A percentile compares a stretch with the other conserved stretches of the same genome.
Evolutionary conservation across 1,284 basidiomycete species (phyloP).

Genomic region (Ganoderma lingzhi): DNA sequence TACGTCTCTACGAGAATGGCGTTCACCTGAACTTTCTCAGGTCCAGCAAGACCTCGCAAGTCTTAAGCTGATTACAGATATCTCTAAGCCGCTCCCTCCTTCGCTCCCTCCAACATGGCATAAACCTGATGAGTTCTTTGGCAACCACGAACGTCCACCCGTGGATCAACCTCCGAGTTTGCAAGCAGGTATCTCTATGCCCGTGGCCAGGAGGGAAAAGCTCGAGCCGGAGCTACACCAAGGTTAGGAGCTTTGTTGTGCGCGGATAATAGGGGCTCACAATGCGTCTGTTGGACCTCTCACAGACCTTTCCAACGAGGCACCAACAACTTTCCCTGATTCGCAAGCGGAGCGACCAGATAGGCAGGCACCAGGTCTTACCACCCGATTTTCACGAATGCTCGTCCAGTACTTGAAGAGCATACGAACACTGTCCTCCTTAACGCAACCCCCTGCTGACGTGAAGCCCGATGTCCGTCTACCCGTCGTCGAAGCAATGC

Average conservation of each 20-base stretch:
- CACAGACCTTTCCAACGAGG: neutral
- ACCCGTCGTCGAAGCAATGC: neutral
- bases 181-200: neutral
- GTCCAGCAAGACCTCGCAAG: conserved; percentile 2
- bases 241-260: neutral
- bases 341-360: conserved; percentile 19
- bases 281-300: neutral
- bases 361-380: conserved; percentile 45
- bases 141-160: neutral
- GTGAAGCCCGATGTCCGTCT: neutral
- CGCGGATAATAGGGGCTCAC: neutral
- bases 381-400: conserved; percentile 49
- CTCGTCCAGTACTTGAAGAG: conserved; percentile 55
- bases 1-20: conserved; percentile 45
- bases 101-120: neutral
- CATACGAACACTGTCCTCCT: conserved; percentile 50
- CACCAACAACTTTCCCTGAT: neutral
- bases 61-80: conserved; percentile 10
- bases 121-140: neutral
- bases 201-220: neutral
- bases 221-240: neutral
- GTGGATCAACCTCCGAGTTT: neutral
- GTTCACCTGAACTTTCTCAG: conserved; percentile 32
- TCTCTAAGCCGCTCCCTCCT: neutral
- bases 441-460: conserved; percentile 11